Conservation (phyloP, 441 rosid genomes). For the Arabidopsis hybrid region DNA sequence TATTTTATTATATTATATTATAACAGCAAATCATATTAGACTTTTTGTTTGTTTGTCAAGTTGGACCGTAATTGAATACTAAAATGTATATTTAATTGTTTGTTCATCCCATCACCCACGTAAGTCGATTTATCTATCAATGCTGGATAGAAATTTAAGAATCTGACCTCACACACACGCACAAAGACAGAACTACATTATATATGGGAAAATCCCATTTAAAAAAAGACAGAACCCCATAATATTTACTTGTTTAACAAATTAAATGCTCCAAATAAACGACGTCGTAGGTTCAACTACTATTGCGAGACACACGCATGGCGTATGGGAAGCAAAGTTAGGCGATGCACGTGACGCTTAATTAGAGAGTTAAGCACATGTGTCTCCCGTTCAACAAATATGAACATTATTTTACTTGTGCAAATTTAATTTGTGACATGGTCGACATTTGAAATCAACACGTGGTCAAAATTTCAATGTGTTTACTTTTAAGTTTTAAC, state of each 20-base stretch:
- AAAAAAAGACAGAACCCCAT: neutral
- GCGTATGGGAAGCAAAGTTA: conserved; percentile 32
- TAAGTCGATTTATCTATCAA: neutral
- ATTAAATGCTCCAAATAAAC: neutral
- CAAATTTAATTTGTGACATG: neutral
- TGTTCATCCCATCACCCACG: conserved; percentile 26
- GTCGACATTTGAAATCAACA: conserved; percentile 14
- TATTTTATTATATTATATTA: too few relatives aligned
- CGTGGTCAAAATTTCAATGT: conserved; percentile 33
- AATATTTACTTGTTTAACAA: neutral
- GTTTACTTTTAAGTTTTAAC: neutral
- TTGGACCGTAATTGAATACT: conserved; percentile 9
- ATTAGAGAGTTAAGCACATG: neutral
- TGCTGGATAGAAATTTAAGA: neutral
- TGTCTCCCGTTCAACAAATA: conserved; percentile 17
- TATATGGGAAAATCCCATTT: neutral
- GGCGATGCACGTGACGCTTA: conserved; percentile 31
- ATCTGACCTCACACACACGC: conserved; percentile 1
- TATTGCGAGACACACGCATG: conserved; percentile 18
- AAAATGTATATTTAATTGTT: neutral
- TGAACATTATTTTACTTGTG: conserved; percentile 1
- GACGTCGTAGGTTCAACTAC: neutral
- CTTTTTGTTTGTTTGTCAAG: conserved; percentile 17
- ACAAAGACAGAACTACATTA: neutral
- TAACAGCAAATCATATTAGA: conserved; percentile 1